Evolutionary conservation across 306 rosid species (phyloP).

Genomic region (Pterocarpus santalinus): DNA sequence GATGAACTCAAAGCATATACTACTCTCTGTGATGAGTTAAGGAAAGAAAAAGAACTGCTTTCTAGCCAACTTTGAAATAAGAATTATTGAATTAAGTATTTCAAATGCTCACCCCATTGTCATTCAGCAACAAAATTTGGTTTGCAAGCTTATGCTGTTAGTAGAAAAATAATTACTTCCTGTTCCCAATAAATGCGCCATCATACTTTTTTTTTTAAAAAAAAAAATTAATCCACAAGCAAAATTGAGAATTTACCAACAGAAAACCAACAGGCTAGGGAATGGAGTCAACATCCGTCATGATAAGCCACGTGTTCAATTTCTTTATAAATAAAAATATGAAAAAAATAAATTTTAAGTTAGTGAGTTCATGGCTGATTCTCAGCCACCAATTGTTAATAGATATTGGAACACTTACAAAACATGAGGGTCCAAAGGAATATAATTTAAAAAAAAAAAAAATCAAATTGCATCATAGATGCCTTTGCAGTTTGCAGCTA

Average conservation of each 20-base stretch:
- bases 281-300: conserved; percentile 20
- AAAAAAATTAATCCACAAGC: not conserved
- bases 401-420: not conserved
- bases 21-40: no score
- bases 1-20: no score
- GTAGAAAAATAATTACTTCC: no score
- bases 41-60: no score
- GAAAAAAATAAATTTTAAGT: no score
- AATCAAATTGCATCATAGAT: conserved; percentile 19
- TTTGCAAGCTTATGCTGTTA: no score
- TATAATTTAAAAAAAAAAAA: not conserved
- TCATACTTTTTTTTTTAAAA: no score
- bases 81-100: no score
- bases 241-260: not conserved
- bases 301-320: not conserved
- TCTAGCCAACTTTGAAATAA: no score
- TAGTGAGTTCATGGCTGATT: not conserved
- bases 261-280: not conserved
- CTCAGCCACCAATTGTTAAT: not conserved
- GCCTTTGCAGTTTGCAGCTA: not conserved
- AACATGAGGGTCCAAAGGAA: not conserved
- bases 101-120: no score
- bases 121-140: no score
- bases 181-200: no score
- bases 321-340: not conserved